Percentiles rank a stretch among this genome's conserved stretches.
phyloP scores from a whole-genome alignment of 495 filamentous ascomycete genomes.

The Saxispiralis lemnorum region DNA sequence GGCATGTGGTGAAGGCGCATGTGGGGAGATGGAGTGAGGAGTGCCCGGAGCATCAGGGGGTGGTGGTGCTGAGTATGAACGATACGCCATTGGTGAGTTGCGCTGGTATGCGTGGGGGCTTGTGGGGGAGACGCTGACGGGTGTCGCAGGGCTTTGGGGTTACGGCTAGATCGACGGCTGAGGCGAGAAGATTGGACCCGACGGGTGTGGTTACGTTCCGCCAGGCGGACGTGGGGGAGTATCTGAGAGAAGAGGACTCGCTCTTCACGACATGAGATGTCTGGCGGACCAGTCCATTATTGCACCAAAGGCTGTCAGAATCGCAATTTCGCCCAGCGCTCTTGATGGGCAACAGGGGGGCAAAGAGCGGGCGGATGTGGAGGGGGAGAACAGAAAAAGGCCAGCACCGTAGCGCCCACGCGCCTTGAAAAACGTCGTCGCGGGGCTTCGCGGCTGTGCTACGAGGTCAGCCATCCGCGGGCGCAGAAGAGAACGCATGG shows the following conservation, averaged over 20 bases:
- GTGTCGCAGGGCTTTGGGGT: conserved; percentile 54
- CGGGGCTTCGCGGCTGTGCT: too few species aligned
- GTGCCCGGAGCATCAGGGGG: conserved; percentile 59
- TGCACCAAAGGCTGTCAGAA: too few species aligned
- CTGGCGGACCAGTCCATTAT: too few species aligned
- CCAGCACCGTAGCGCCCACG: too few species aligned
- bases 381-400: too few species aligned
- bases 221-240: conserved; percentile 83
- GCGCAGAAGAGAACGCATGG: too few species aligned
- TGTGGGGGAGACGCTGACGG: neutral
- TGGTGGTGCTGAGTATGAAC: conserved; percentile 58
- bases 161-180: conserved; percentile 63
- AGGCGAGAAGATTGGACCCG: conserved; percentile 65
- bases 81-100: conserved; percentile 50
- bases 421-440: too few species aligned
- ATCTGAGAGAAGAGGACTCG: conserved; percentile 57
- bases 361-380: too few species aligned
- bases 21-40: conserved; percentile 78
- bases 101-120: neutral
- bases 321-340: too few species aligned
- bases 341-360: too few species aligned
- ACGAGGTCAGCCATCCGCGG: too few species aligned
- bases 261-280: conserved; percentile 25
- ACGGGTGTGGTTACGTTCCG: conserved; percentile 73
- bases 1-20: conserved; percentile 81